Base-by-base conservation (phyloP, 176 grass and related monocot species). In the Carex myosuroides region DNA sequence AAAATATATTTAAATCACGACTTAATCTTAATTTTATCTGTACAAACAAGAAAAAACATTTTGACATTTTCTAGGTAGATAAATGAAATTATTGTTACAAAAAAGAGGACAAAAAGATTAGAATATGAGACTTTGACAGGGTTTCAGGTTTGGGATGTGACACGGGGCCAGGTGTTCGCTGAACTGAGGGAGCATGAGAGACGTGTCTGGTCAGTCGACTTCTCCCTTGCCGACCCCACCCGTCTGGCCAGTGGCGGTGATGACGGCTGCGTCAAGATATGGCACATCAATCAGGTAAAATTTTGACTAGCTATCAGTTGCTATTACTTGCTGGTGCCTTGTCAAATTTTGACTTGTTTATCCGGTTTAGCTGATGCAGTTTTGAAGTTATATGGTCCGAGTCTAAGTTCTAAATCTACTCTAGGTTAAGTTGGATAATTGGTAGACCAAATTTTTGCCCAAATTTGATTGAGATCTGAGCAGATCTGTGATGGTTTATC, bases 211-310 rank as follows among this genome's bases (percentile, higher is more conserved):
- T 99, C 97, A 9, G 93, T 99, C 46, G 97, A 99, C 77, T 99
- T 99, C 84, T 95, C 97, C 69, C 88, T 88, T 81, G 89, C 91
- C 24, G 97, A 99, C 80, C 97, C 97, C 74, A 99, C 97, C 79
- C 94, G 89, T 87, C 86, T 99, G 89, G 97, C 90, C 54, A 99
- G 93, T 73, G 97, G 91, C 57, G 89, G 97, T 68, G 97, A 99
- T 88, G 97, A 99, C 87, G 91, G 97, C 85, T 88, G 83, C 59
- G 93, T 99, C 76, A 99, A 99, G 88, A 90, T 99, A 75, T 99
- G 97, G 97, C 92, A 87, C 88, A 99, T 99, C 83, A 99, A 99
- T 99, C 89, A 99, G 97, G 97, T 91, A 93, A 9, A 91, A 91
- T 94, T 60, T 39, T 39, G 37, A 39, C 37, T 39, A 39, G 37